Conservation (phyloP, 1,139 yeast genomes). For the Debaryomyces nepalensis region DNA sequence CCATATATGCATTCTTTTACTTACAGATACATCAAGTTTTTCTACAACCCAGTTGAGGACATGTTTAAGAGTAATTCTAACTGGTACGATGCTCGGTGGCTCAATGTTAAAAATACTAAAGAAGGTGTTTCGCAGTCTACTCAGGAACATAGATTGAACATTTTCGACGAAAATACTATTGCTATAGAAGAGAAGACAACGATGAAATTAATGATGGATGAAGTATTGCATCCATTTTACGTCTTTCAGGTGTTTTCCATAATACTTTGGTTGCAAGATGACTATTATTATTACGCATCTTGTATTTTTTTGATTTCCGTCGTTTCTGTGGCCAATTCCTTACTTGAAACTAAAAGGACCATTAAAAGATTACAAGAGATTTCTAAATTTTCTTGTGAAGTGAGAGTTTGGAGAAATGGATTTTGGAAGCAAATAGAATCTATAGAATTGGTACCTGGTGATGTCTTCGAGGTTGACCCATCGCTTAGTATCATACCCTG, state of each 20-base stretch:
- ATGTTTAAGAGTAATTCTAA: constrained; percentile 80
- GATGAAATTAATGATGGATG: constrained; percentile 72
- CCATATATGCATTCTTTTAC: constrained; percentile 72
- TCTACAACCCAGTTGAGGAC: constrained; percentile 86
- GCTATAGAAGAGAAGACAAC: constrained; percentile 77
- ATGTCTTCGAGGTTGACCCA: constrained; percentile 90
- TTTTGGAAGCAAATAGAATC: constrained; percentile 89
- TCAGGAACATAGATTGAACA: constrained; percentile 68
- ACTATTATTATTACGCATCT: constrained; percentile 89
- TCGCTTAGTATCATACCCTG: constrained; percentile 76
- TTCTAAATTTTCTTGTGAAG: constrained; percentile 74
- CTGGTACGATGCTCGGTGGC: constrained; percentile 87
- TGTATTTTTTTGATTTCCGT: constrained; percentile 89
- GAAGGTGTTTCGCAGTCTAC: constrained; percentile 75
- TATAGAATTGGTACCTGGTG: constrained; percentile 93
- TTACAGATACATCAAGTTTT: constrained; percentile 81
- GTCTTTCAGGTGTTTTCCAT: constrained; percentile 92
- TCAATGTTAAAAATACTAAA: constrained; percentile 55
- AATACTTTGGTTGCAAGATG: constrained; percentile 87
- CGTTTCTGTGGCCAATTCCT: constrained; percentile 75
- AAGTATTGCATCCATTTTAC: constrained; percentile 92
- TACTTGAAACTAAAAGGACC: constrained; percentile 81
- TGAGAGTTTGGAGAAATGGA: constrained; percentile 89
- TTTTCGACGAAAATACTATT: constrained; percentile 79
- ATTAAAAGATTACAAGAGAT: constrained; percentile 73